Conservation (phyloP, 2,329 filamentous ascomycete genomes). For the Dactylella cylindrospora region DNA sequence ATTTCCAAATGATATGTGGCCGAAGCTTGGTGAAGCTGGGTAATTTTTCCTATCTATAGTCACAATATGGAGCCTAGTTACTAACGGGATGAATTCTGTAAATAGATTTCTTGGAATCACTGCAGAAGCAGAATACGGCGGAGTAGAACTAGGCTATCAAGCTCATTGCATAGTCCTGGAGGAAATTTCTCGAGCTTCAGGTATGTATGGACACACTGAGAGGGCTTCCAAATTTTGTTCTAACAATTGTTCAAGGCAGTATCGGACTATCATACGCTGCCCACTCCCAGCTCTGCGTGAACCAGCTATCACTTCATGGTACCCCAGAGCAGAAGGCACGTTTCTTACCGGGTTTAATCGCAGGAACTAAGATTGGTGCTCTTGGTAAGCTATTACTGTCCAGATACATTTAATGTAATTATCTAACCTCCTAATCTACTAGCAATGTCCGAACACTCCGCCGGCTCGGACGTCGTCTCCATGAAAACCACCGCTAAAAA, state of each 20-base stretch:
- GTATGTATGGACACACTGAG: conserved; percentile 51
- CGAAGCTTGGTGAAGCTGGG: conserved; percentile 84
- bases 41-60: conserved; percentile 46
- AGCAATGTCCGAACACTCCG: conserved; percentile 91
- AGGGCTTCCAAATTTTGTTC: neutral
- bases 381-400: too few relatives aligned
- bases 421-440: too few relatives aligned
- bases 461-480: conserved; percentile 89
- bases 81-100: neutral
- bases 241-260: conserved; percentile 53
- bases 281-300: conserved; percentile 93
- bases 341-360: conserved; percentile 77
- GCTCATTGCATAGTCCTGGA: conserved; percentile 95
- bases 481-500: conserved; percentile 82
- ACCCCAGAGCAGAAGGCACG: conserved; percentile 73
- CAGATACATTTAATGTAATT: too few relatives aligned
- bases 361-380: conserved; percentile 78
- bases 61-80: conserved; percentile 10
- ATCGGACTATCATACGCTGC: conserved; percentile 92
- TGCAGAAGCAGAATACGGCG: conserved; percentile 87
- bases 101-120: conserved; percentile 83
- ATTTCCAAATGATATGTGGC: conserved; percentile 90
- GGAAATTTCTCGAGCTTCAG: conserved; percentile 85
- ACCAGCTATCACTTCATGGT: conserved; percentile 91
- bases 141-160: conserved; percentile 89